Percentiles rank a stretch among this genome's conserved stretches.
Evolutionary conservation across 257 asterid genomes (phyloP).

Genomic region (Linderniella brevidens): DNA sequence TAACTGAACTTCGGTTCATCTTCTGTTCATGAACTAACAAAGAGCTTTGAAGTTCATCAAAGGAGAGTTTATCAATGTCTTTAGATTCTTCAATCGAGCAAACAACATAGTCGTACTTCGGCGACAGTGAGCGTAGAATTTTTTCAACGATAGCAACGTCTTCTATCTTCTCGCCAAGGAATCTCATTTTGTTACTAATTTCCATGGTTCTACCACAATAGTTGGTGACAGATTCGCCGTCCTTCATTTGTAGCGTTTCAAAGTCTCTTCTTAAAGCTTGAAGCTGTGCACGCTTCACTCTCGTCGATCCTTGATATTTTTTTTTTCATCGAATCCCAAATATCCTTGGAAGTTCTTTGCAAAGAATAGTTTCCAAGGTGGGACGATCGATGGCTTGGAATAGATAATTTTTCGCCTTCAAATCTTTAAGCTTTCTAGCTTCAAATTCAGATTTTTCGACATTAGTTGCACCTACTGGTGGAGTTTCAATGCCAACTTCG

Average conservation of each 20-base stretch:
- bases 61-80: not conserved
- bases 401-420: no score
- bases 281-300: not conserved
- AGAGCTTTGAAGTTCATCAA: slow-evolving; percentile 6
- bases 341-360: not conserved
- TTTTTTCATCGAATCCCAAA: slow-evolving; percentile 9
- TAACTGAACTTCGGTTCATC: not conserved
- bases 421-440: not conserved
- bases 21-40: slow-evolving; percentile 11
- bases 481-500: not conserved
- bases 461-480: not conserved
- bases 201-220: not conserved
- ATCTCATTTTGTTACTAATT: not conserved
- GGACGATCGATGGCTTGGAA: slow-evolving; percentile 3
- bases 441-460: not conserved
- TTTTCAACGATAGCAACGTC: slow-evolving; percentile 7
- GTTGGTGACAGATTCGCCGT: slow-evolving; percentile 1
- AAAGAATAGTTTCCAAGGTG: not conserved
- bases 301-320: not conserved
- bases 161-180: not conserved
- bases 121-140: slow-evolving; percentile 3
- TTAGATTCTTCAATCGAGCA: slow-evolving; percentile 9
- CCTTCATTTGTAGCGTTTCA: not conserved
- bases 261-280: slow-evolving; percentile 3
- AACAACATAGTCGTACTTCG: slow-evolving; percentile 7